These are phyloP conservation scores for Dothideomycetes sp. DNA, from an alignment of 2,329 filamentous ascomycete genomes.

Conservation along the genomic window DNA sequence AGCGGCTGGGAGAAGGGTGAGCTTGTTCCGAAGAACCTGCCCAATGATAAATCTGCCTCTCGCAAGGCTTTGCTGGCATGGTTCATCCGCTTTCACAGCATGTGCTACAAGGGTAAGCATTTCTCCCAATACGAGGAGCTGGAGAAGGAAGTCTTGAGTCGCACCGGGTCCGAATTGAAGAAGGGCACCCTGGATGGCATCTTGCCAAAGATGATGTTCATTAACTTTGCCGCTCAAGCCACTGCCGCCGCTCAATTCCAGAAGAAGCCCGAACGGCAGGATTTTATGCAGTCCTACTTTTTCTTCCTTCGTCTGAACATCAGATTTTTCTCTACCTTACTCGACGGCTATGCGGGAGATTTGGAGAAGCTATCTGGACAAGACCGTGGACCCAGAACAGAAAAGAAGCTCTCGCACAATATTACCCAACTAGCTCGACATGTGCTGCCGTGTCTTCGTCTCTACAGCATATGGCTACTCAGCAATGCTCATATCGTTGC, in stretches of 20 bases:
- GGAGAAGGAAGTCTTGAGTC: slow-evolving; percentile 73
- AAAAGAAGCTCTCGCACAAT: slow-evolving; percentile 33
- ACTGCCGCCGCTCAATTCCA: slow-evolving; percentile 52
- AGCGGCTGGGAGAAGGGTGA: slow-evolving; percentile 46
- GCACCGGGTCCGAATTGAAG: slow-evolving; percentile 63
- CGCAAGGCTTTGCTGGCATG: slow-evolving; percentile 60
- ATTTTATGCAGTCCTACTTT: slow-evolving; percentile 31
- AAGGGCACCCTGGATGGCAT: slow-evolving; percentile 52
- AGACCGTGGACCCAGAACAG: neutral
- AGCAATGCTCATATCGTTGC: slow-evolving; percentile 43
- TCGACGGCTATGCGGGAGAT: slow-evolving; percentile 56
- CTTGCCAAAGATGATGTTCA: slow-evolving; percentile 68
- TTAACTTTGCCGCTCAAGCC: slow-evolving; percentile 77
- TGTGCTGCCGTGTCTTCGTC: slow-evolving; percentile 51
- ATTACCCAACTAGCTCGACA: slow-evolving; percentile 49
- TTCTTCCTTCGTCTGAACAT: slow-evolving; percentile 70
- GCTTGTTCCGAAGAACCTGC: slow-evolving; percentile 30
- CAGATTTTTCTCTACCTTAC: slow-evolving; percentile 61
- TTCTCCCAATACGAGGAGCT: slow-evolving; percentile 70
- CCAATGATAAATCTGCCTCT: slow-evolving; percentile 38
- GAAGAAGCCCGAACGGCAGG: slow-evolving; percentile 32
- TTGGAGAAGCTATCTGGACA: slow-evolving; percentile 10
- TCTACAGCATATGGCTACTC: slow-evolving; percentile 59
- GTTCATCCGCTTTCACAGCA: slow-evolving; percentile 79
- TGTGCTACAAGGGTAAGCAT: slow-evolving; percentile 66